phyloP scores from a whole-genome alignment of 129 eudicot species.

The Centaurea solstitialis region DNA sequence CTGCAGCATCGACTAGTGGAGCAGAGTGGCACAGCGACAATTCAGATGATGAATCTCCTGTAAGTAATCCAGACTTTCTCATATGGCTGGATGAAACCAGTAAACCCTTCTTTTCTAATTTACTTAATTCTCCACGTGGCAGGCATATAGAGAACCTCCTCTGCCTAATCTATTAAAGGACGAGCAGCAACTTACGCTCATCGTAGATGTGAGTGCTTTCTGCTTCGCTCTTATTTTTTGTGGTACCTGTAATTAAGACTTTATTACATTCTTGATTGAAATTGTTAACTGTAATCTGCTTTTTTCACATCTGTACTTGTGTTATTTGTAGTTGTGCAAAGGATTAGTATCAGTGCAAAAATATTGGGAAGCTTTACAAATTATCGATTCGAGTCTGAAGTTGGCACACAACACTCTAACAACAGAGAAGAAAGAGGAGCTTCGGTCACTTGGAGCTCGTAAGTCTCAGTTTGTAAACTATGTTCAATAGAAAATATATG shows the following conservation, averaged over 20 bases:
- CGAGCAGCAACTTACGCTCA: conserved; percentile 57
- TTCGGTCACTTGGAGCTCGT: conserved; percentile 93
- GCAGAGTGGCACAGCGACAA: conserved; percentile 80
- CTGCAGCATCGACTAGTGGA: conserved; percentile 89
- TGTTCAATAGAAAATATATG: not conserved
- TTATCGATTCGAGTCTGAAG: conserved; percentile 67
- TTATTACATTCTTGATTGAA: no score
- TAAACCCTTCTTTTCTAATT: conserved; percentile 12
- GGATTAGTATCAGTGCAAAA: conserved; percentile 58
- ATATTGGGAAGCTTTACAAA: conserved; percentile 80
- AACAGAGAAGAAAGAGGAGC: conserved; percentile 69
- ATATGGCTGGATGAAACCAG: no score
- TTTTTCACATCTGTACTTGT: not conserved
- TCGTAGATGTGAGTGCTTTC: conserved; percentile 66
- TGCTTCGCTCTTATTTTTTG: not conserved
- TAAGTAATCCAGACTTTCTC: not conserved
- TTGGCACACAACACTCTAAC: conserved; percentile 58
- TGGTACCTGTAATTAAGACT: not conserved
- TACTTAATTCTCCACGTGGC: conserved; percentile 31
- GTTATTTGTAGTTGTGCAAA: conserved; percentile 62
- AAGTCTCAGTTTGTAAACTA: conserved; percentile 30
- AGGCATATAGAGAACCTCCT: conserved; percentile 72
- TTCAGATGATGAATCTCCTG: conserved; percentile 77
- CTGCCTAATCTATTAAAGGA: conserved; percentile 77
- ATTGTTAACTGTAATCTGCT: not conserved